Evolutionary conservation across 2,329 filamentous ascomycete species (phyloP).

Genomic region (Hypomyces perniciosus): DNA sequence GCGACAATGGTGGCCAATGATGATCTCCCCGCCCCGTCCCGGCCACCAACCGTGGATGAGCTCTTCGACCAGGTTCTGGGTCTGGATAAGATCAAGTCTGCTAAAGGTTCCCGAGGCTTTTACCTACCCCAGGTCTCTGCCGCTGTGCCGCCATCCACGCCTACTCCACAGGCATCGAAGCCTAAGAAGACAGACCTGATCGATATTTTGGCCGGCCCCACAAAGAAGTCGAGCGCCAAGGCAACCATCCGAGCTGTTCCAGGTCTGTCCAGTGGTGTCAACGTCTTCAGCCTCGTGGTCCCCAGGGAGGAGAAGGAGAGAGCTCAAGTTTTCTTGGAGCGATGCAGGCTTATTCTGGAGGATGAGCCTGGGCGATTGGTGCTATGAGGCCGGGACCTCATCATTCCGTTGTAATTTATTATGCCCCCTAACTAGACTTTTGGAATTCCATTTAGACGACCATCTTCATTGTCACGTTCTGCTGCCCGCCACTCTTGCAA

Average conservation of each 20-base stretch:
- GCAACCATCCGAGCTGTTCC: conserved; percentile 20
- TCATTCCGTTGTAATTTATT: conserved; percentile 27
- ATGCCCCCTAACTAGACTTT: conserved; percentile 11
- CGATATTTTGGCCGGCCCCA: conserved; percentile 61
- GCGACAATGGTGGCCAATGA: conserved; percentile 86
- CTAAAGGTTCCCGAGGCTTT: conserved; percentile 50
- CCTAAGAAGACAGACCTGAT: conserved; percentile 60
- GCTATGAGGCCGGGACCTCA: conserved; percentile 35
- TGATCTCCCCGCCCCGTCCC: conserved; percentile 63
- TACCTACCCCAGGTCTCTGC: conserved; percentile 67
- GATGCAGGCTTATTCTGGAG: conserved; percentile 79
- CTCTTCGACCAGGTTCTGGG: conserved; percentile 88
- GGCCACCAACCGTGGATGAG: conserved; percentile 63
- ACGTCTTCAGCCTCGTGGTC: conserved; percentile 78
- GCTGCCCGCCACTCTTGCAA: too few relatives aligned
- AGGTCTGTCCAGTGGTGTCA: conserved; percentile 46
- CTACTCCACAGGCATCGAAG: conserved; percentile 27
- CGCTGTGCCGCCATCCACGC: conserved; percentile 37
- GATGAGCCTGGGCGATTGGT: conserved; percentile 72
- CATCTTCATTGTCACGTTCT: conserved; percentile 2
- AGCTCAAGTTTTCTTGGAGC: conserved; percentile 75
- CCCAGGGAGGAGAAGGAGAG: conserved; percentile 74
- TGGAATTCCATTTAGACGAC: conserved; percentile 7
- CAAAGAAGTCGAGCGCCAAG: conserved; percentile 24
- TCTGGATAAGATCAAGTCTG: conserved; percentile 41